A percentile compares a stretch with the other conserved stretches of the same genome.
Conservation (phyloP, 192 early-diverging fungal species). For the Entophlyctis luteolus region DNA sequence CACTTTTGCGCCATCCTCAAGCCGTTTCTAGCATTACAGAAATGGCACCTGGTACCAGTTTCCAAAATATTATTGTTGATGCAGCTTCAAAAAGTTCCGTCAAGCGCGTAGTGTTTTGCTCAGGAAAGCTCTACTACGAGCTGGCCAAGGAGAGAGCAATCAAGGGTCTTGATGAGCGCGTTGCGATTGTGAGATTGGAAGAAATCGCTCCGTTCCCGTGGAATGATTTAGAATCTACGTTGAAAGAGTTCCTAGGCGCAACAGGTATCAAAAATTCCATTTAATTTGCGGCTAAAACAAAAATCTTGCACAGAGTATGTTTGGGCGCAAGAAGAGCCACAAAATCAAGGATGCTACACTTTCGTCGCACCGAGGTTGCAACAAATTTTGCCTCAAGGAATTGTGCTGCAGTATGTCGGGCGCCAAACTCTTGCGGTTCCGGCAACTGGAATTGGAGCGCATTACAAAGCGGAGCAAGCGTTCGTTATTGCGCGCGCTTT, state of each 20-base stretch:
- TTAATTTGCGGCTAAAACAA: conserved; percentile 14
- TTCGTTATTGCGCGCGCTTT: conserved; percentile 29
- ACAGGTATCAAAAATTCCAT: conserved; percentile 34
- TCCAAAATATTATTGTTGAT: conserved; percentile 68
- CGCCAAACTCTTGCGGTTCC: conserved; percentile 69
- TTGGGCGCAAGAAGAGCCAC: conserved; percentile 79
- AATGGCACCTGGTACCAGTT: conserved; percentile 81
- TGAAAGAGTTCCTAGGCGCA: conserved; percentile 62
- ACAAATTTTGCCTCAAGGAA: conserved; percentile 61
- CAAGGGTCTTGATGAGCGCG: conserved; percentile 49
- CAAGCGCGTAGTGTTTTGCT: conserved; percentile 77
- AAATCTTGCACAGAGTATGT: conserved; percentile 32
- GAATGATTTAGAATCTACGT: conserved; percentile 57
- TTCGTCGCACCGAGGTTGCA: conserved; percentile 84
- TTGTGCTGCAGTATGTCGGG: conserved; percentile 59
- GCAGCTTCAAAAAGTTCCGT: conserved; percentile 28
- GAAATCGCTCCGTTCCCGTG: conserved; percentile 90
- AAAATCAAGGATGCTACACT: conserved; percentile 85
- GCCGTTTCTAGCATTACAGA: conserved; percentile 72
- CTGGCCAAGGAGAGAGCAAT: conserved; percentile 72
- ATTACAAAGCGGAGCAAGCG: conserved; percentile 62
- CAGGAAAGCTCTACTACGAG: conserved; percentile 93
- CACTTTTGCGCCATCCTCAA: conserved; percentile 46
- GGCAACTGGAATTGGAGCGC: conserved; percentile 68
- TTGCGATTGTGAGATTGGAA: conserved; percentile 86